Conservation (phyloP, 345 rosid genomes). For the Bruguiera sexangula region DNA sequence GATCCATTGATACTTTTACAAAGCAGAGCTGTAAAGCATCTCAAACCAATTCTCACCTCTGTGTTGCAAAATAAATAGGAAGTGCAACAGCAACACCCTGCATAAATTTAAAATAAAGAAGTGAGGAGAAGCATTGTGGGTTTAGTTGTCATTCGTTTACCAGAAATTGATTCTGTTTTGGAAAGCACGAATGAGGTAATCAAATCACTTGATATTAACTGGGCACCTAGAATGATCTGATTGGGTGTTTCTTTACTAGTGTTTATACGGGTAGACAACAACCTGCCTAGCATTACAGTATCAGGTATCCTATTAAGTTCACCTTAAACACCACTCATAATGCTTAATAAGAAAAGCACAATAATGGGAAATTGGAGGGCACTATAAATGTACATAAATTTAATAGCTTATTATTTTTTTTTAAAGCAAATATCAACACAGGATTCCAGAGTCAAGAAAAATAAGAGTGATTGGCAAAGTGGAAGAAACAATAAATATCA, state of each 20-base stretch:
- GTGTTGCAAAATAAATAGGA: conserved; percentile 93
- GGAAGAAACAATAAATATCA: background rate
- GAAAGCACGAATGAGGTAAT: background rate
- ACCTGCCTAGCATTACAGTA: background rate
- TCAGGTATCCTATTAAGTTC: background rate
- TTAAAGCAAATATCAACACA: background rate
- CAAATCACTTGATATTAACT: background rate
- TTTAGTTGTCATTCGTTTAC: background rate
- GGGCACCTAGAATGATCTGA: background rate
- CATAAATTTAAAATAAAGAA: conserved; percentile 13
- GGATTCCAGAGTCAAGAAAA: background rate
- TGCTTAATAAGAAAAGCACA: background rate
- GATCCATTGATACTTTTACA: background rate
- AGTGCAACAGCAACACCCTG: conserved; percentile 99
- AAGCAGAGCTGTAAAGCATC: conserved; percentile 7
- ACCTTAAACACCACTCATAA: background rate
- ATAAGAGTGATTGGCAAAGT: background rate
- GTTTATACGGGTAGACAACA: too few relatives aligned
- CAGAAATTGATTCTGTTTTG: conserved; percentile 2
- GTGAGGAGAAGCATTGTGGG: conserved; percentile 2
- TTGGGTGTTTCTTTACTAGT: too few relatives aligned
- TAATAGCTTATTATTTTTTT: background rate
- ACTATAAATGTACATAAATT: background rate
- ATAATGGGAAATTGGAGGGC: background rate
- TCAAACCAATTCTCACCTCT: conserved; percentile 55